A percentile compares a stretch with the other conserved stretches of the same genome.
phyloP scores from a whole-genome alignment of 2,329 filamentous ascomycete genomes.

The Colletotrichum truncatum region DNA sequence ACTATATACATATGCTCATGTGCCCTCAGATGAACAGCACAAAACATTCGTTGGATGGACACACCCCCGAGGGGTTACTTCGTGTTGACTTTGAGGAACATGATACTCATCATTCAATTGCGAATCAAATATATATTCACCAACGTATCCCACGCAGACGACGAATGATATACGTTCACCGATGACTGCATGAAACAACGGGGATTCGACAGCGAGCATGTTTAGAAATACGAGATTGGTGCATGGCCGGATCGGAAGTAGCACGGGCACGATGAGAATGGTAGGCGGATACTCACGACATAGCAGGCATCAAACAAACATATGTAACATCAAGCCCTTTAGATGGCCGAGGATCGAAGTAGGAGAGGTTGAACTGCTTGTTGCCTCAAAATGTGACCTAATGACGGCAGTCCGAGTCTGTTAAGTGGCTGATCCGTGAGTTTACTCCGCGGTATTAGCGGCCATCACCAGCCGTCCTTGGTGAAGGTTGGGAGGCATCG shows the following conservation, averaged over 20 bases:
- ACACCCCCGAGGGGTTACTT: not conserved
- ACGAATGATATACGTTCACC: not conserved
- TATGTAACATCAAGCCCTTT: not conserved
- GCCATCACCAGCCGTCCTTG: not conserved
- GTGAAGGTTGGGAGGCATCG: not conserved
- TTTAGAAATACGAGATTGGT: not conserved
- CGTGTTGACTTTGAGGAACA: too few relatives aligned
- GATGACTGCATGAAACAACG: not conserved
- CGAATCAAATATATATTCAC: too few relatives aligned
- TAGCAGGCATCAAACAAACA: not conserved
- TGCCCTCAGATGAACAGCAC: too few relatives aligned
- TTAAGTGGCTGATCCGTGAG: not conserved
- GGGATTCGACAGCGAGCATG: not conserved
- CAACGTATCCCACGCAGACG: not conserved
- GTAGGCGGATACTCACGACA: not conserved
- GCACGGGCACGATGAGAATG: not conserved
- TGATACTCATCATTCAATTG: too few relatives aligned
- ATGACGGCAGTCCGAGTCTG: not conserved
- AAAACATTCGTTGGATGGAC: too few relatives aligned
- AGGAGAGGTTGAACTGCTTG: not conserved
- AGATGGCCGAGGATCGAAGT: not conserved
- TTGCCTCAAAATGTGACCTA: constrained; percentile 10
- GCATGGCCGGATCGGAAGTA: not conserved
- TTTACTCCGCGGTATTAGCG: too few relatives aligned
- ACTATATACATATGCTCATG: too few relatives aligned